Base-by-base conservation (phyloP, 371 early-diverging fungal species). In the Mucor plumbeus region DNA sequence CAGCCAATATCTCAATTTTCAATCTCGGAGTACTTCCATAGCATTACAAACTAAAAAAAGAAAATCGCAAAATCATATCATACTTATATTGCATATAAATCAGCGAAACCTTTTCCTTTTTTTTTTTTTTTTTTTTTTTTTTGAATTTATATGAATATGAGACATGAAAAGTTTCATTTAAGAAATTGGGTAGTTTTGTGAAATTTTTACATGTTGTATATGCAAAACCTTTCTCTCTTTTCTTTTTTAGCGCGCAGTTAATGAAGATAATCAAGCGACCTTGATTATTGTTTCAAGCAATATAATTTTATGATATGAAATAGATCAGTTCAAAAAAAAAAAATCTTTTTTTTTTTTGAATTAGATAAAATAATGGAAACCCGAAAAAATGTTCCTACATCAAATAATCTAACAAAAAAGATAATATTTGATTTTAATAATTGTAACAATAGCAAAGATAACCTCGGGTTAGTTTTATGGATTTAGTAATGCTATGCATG, bases 131-230 rank as follows among this genome's bases (percentile, higher is more conserved):
- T n/a, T n/a, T n/a, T 17, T 7, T 44, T 44, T 15, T 44, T 44
- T n/a, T 40, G 10, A 4, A 11, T n/a, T 44, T 44, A 44, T n/a
- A 44, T 44, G 44, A 44, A 44, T 17, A 17, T 17, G 7, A n/a
- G 44, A n/a, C 44, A 44, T n/a, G 44, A 44, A 44, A 44, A 17
- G 44, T 44, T 17, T 44, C 44, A 44, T n/a, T n/a, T n/a, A n/a
- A n/a, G n/a, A n/a, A n/a, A n/a, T n/a, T n/a, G n/a, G n/a, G n/a
- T n/a, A n/a, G n/a, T n/a, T n/a, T n/a, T n/a, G n/a, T n/a, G 6
- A 15, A 43, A 43, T 43, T 15, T 15, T 5, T 4, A 43, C 38
- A 38, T 38, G 43, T 14, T 14, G 14, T 43, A 38, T 14, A 43
- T 7, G 17, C 44, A 7, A 44, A 44, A 17, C 17, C 3, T 17